Evolutionary conservation across 768 basidiomycete species (phyloP).

Genomic region (Neoboletus subvelutipes): DNA sequence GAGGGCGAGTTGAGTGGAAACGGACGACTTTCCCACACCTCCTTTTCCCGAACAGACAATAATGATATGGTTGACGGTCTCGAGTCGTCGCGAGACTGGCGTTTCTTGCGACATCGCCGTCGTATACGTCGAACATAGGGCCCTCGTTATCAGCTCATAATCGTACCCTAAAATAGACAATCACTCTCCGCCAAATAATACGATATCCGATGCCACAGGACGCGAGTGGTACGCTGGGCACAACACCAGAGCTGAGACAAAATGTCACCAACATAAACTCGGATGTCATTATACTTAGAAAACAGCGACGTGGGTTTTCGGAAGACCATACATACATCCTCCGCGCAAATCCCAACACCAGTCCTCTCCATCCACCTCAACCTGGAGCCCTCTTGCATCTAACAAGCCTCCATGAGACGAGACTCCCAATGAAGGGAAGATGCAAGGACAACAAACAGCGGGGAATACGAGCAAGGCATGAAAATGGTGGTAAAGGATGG

Average conservation of each 20-base stretch:
- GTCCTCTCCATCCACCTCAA: conserved; percentile 19
- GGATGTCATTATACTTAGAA: conserved; percentile 6
- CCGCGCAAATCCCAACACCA: conserved; percentile 1
- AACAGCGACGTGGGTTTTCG: conserved; percentile 1
- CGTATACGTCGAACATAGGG: too few species aligned
- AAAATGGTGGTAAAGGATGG: conserved; percentile 18
- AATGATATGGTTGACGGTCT: conserved; percentile 78
- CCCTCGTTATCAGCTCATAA: not conserved
- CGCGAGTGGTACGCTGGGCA: too few species aligned
- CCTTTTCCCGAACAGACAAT: conserved; percentile 96
- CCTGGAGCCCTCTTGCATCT: conserved; percentile 69
- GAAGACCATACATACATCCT: conserved; percentile 3
- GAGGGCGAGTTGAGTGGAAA: conserved; percentile 88
- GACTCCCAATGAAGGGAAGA: conserved; percentile 52
- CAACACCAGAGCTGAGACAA: too few species aligned
- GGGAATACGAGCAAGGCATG: conserved; percentile 27
- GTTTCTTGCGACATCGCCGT: conserved; percentile 41
- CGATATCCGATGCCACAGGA: too few species aligned
- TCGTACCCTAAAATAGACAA: not conserved
- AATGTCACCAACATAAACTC: not conserved
- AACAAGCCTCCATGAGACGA: conserved; percentile 52
- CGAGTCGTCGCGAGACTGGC: conserved; percentile 69
- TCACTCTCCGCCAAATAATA: too few species aligned
- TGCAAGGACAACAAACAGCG: conserved; percentile 63
- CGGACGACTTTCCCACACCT: conserved; percentile 98